Evolutionary conservation across 2,329 filamentous ascomycete species (phyloP).

Genomic region (Penicillium sp.): DNA sequence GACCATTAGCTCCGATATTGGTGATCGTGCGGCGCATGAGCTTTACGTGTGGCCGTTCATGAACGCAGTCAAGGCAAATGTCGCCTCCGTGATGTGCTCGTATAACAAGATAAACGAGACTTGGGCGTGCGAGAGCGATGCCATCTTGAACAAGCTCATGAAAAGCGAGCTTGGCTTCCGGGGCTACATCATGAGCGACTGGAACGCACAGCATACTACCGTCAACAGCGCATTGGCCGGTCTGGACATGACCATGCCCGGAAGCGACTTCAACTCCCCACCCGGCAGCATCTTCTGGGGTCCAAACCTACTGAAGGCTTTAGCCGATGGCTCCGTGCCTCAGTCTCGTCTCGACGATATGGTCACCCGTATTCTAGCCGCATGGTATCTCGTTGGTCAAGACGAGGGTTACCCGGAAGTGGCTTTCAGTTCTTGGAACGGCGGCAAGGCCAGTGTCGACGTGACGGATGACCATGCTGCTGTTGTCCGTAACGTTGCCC

Average conservation of each 20-base stretch:
- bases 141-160: conserved; percentile 70
- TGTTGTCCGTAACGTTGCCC: conserved; percentile 43
- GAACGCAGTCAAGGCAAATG: conserved; percentile 67
- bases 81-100: conserved; percentile 51
- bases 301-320: conserved; percentile 51
- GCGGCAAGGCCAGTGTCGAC: conserved; percentile 32
- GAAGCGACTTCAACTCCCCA: conserved; percentile 37
- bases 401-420: conserved; percentile 45
- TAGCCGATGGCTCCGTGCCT: conserved; percentile 60
- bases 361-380: conserved; percentile 51
- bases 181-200: conserved; percentile 78
- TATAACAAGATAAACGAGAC: conserved; percentile 72
- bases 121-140: conserved; percentile 76
- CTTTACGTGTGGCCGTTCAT: conserved; percentile 77
- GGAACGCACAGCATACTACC: conserved; percentile 71
- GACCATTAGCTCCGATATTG: conserved; percentile 53
- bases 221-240: conserved; percentile 67
- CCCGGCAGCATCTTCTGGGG: conserved; percentile 28
- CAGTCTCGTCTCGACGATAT: conserved; percentile 60
- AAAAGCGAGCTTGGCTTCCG: conserved; percentile 81
- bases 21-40: conserved; percentile 73
- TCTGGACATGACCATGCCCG: conserved; percentile 85
- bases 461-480: conserved; percentile 42
- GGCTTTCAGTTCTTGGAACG: conserved; percentile 49
- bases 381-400: conserved; percentile 51